phyloP scores from a whole-genome alignment of 2,329 filamentous ascomycete species.

The Nigrospora oryzae region DNA sequence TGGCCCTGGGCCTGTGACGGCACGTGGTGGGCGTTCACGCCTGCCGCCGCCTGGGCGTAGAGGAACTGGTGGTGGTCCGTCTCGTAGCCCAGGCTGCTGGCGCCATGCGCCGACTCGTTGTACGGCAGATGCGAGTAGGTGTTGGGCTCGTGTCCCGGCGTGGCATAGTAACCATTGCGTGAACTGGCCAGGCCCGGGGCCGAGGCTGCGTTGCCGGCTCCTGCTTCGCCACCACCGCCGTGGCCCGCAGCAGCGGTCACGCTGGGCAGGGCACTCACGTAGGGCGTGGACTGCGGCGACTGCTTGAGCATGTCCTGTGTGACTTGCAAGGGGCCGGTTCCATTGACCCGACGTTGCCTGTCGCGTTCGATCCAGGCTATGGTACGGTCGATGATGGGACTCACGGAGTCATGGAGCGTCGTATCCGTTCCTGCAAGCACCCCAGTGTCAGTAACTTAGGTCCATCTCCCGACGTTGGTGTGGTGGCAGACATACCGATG shows the following conservation, averaged over 20 bases:
- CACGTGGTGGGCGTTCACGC: slow-evolving; percentile 14
- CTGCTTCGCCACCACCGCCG: slow-evolving; percentile 10
- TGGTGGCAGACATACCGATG: slow-evolving; percentile 44
- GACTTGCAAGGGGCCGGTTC: slow-evolving; percentile 9
- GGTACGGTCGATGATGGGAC: slow-evolving; percentile 40
- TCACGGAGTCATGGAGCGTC: slow-evolving; percentile 34
- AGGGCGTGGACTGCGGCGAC: slow-evolving; percentile 18
- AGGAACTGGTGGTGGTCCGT: slow-evolving; percentile 14
- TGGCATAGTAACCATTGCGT: slow-evolving; percentile 16
- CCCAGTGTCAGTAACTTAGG: slow-evolving; percentile 6
- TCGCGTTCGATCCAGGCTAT: slow-evolving; percentile 44
- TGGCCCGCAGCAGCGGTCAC: slow-evolving; percentile 7
- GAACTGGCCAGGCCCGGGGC: slow-evolving; percentile 12
- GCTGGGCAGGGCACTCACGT: slow-evolving; percentile 10
- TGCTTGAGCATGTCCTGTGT: slow-evolving; percentile 20
- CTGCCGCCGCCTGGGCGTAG: slow-evolving; percentile 17
- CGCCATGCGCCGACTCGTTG: slow-evolving; percentile 12
- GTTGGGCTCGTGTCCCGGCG: slow-evolving; percentile 13
- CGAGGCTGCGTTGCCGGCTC: slow-evolving; percentile 9
- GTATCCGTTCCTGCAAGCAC: slow-evolving; percentile 30
- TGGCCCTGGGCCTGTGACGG: slow-evolving; percentile 16
- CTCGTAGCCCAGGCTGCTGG: slow-evolving; percentile 16
- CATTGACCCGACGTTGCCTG: slow-evolving; percentile 27
- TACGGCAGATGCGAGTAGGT: slow-evolving; percentile 18
- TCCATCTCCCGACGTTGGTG: not conserved